These are phyloP conservation scores for Raphanus raphanistrum DNA, from an alignment of 345 rosid species.

Conservation along the genomic window DNA sequence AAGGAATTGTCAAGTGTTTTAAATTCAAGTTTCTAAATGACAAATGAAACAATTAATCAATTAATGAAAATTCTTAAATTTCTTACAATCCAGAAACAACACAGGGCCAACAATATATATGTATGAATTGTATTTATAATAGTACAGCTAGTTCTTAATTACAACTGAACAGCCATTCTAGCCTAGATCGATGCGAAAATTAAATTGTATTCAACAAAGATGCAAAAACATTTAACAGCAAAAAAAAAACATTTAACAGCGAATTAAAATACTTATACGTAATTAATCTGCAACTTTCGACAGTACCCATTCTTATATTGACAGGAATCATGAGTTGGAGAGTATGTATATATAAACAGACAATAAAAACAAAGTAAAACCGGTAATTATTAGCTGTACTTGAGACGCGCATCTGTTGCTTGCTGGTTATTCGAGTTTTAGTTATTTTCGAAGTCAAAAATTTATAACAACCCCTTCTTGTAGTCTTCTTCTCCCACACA, in stretches of 20 bases:
- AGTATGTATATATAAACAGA: slow-evolving; percentile 1
- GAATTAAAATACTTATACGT: not conserved
- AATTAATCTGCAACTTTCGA: not conserved
- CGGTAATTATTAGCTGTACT: not conserved
- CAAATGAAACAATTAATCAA: not conserved
- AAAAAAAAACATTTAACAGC: not conserved
- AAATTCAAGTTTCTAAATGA: not conserved
- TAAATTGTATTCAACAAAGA: not conserved
- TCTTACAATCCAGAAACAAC: not conserved
- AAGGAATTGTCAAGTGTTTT: too few species aligned
- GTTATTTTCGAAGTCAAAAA: slow-evolving; percentile 16
- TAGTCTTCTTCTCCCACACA: not conserved
- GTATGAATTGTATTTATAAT: too few species aligned
- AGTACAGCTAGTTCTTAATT: not conserved
- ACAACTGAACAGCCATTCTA: not conserved
- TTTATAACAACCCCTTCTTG: not conserved
- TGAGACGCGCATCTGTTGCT: slow-evolving; percentile 12
- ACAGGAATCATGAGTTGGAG: slow-evolving; percentile 14
- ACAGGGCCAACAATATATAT: not conserved
- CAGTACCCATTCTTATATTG: not conserved
- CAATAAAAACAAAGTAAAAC: not conserved
- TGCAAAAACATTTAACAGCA: not conserved
- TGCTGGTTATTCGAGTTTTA: slow-evolving; percentile 12
- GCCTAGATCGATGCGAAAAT: not conserved
- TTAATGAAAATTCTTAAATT: not conserved